These are phyloP conservation scores for Viola pubescens DNA, from an alignment of 441 rosid species.

Conservation along the genomic window DNA sequence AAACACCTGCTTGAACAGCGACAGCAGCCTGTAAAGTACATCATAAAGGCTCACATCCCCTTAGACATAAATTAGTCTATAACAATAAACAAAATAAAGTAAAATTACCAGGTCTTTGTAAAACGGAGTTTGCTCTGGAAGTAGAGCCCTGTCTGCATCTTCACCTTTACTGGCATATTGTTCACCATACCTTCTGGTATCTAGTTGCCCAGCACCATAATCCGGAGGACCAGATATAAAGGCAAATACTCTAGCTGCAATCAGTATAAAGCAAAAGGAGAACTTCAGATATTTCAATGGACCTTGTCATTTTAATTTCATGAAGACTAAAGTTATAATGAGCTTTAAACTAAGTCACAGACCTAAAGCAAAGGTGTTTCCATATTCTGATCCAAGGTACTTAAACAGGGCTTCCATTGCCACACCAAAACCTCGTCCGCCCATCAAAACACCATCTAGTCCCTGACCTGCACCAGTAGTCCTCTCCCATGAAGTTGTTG, in stretches of 20 bases:
- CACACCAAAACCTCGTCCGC: slow-evolving; percentile 94
- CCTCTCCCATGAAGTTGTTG: slow-evolving; percentile 96
- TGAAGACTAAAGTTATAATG: slow-evolving; percentile 5
- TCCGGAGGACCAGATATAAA: slow-evolving; percentile 98
- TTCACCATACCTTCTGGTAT: slow-evolving; percentile 95
- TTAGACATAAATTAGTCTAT: slow-evolving; percentile 12
- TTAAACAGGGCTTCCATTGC: slow-evolving; percentile 92
- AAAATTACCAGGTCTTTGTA: slow-evolving; percentile 78
- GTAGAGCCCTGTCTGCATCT: slow-evolving; percentile 96
- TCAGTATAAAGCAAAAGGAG: slow-evolving; percentile 18
- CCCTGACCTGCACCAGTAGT: slow-evolving; percentile 76
- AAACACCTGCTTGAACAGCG: slow-evolving; percentile 98
- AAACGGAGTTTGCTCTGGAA: slow-evolving; percentile 96
- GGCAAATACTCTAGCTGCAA: slow-evolving; percentile 92
- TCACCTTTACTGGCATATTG: slow-evolving; percentile 98
- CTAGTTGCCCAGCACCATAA: slow-evolving; percentile 94
- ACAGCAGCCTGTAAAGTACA: slow-evolving; percentile 74
- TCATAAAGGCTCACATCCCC: slow-evolving; percentile 31
- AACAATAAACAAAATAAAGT: slow-evolving; percentile 17
- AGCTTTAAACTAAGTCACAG: slow-evolving; percentile 24
- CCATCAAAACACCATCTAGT: slow-evolving; percentile 80
- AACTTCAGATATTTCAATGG: neutral
- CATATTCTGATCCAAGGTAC: slow-evolving; percentile 93
- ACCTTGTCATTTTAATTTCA: slow-evolving; percentile 1
- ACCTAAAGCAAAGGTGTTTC: slow-evolving; percentile 93